These are phyloP conservation scores for Lactifluus pinguis DNA, from an alignment of 768 basidiomycete genomes.

Conservation along the genomic window DNA sequence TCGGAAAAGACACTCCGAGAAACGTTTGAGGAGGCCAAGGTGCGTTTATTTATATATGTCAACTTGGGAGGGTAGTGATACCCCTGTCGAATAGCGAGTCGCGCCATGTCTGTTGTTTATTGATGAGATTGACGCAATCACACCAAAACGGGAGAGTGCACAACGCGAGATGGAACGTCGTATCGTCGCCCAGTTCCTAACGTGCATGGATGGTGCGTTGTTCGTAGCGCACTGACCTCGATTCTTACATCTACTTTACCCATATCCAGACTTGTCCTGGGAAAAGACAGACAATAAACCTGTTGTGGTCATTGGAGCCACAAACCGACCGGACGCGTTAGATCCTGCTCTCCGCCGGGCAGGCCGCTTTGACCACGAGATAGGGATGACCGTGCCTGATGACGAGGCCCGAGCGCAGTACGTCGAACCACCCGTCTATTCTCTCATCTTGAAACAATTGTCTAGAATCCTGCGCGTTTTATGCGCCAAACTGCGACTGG, in stretches of 20 bases:
- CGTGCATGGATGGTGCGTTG: constrained; percentile 92
- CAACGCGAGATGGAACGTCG: constrained; percentile 97
- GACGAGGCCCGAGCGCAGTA: constrained; percentile 85
- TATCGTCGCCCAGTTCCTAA: constrained; percentile 95
- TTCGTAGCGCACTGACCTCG: background rate
- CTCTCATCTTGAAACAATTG: background rate
- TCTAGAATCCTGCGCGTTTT: constrained; percentile 79
- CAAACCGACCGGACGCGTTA: constrained; percentile 90
- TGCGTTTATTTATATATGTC: constrained; percentile 25
- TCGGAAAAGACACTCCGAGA: constrained; percentile 94
- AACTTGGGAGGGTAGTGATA: too few relatives aligned
- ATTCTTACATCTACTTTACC: background rate
- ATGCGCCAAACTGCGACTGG: constrained; percentile 73
- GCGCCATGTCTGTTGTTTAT: constrained; percentile 94
- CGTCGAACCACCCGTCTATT: constrained; percentile 22
- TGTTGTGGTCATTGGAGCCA: constrained; percentile 91
- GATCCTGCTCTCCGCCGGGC: constrained; percentile 90
- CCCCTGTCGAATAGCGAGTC: constrained; percentile 44
- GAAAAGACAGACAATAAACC: constrained; percentile 90
- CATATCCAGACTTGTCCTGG: constrained; percentile 76
- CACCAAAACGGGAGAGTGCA: constrained; percentile 94
- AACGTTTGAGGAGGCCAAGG: constrained; percentile 96
- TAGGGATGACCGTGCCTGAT: constrained; percentile 95
- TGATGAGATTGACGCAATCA: constrained; percentile 97
- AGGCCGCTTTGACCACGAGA: constrained; percentile 95